Evolutionary conservation across 352 stramenopile genomes (phyloP).

Genomic region (Phytophthora megakarya): DNA sequence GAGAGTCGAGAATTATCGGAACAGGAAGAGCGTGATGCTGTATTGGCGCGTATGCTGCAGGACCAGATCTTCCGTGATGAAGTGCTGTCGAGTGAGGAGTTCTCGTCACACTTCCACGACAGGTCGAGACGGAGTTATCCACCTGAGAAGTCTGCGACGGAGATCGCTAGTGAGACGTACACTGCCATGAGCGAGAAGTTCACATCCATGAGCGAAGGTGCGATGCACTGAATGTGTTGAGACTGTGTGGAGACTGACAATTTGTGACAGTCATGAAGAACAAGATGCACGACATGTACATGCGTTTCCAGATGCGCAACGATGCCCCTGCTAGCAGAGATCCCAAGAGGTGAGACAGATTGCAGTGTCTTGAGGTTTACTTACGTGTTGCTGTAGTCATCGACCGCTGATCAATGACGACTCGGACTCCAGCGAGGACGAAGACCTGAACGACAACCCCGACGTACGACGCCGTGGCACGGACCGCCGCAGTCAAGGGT

Average conservation of each 20-base stretch:
- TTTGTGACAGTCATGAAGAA: constrained; percentile 65
- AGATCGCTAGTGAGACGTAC: constrained; percentile 81
- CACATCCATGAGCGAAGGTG: constrained; percentile 76
- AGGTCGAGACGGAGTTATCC: constrained; percentile 26
- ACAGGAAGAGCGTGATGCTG: constrained; percentile 73
- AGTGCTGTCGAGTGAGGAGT: constrained; percentile 70
- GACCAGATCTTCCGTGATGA: constrained; percentile 85
- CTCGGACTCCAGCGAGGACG: constrained; percentile 76
- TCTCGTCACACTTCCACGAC: constrained; percentile 72
- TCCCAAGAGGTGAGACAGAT: constrained; percentile 56
- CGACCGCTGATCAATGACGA: constrained; percentile 72
- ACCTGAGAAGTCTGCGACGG: constrained; percentile 65
- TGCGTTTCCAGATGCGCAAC: constrained; percentile 77
- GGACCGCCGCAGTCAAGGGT: constrained; percentile 33
- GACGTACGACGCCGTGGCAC: constrained; percentile 52
- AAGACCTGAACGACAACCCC: constrained; percentile 47
- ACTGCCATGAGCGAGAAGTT: constrained; percentile 71
- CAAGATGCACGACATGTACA: constrained; percentile 85
- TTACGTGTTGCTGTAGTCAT: constrained; percentile 46
- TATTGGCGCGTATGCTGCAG: constrained; percentile 81
- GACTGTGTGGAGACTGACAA: constrained; percentile 7
- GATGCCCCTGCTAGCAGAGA: constrained; percentile 55
- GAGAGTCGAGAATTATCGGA: constrained; percentile 43
- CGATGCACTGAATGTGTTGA: not conserved
- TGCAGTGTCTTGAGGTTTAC: not conserved